A percentile compares a stretch with the other conserved stretches of the same genome.
Conservation (phyloP, 345 rosid genomes). For the Tarenaya hassleriana region DNA sequence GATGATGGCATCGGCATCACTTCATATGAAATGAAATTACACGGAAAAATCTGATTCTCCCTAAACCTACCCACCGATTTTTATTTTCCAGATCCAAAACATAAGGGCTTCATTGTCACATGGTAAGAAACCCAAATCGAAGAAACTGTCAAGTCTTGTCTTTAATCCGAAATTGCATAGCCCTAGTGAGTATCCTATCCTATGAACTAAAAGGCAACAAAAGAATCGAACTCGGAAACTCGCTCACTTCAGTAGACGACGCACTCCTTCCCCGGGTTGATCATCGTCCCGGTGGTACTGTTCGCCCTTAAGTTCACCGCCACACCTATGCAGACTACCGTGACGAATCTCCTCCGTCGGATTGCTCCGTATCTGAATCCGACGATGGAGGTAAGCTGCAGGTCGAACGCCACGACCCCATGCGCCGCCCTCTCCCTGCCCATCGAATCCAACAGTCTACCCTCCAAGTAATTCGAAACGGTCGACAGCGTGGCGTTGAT, state of each 20-base stretch:
- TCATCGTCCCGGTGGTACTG: constrained; percentile 51
- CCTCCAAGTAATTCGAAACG: constrained; percentile 38
- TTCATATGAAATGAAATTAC: no score
- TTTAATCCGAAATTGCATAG: no score
- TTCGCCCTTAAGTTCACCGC: constrained; percentile 31
- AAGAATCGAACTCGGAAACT: background rate
- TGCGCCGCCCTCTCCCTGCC: constrained; percentile 28
- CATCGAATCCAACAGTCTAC: constrained; percentile 23
- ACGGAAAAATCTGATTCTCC: no score
- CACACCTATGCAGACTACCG: constrained; percentile 42
- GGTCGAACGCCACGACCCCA: constrained; percentile 41
- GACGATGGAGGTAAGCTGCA: constrained; percentile 38
- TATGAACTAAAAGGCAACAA: no score
- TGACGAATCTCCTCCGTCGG: constrained; percentile 39
- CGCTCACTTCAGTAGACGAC: constrained; percentile 19
- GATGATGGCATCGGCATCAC: no score
- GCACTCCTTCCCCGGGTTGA: constrained; percentile 40
- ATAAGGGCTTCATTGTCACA: no score
- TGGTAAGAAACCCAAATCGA: no score
- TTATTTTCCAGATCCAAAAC: no score
- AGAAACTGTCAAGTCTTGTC: no score
- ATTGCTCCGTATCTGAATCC: constrained; percentile 43
- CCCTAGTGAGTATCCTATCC: no score
- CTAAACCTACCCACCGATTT: no score
- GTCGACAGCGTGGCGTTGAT: constrained; percentile 37